Conservation (phyloP, 805 yeast genomes). For the Yarrowia bubula region DNA sequence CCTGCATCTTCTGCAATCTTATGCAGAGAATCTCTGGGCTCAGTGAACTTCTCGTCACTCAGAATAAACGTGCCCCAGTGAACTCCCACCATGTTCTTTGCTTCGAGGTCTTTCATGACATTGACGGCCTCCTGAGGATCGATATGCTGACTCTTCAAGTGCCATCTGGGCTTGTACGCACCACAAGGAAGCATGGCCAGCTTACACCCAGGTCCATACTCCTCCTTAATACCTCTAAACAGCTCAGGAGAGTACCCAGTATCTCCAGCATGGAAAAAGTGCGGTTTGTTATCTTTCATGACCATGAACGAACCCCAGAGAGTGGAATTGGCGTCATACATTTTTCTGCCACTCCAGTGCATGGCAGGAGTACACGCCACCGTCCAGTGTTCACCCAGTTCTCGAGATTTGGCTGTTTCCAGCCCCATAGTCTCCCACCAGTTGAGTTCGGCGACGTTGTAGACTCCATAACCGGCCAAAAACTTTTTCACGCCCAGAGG, state of each 20-base stretch:
- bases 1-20: conserved; percentile 47
- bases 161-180: conserved; percentile 94
- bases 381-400: conserved; percentile 55
- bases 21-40: conserved; percentile 66
- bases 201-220: conserved; percentile 56
- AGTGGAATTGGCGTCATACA: conserved; percentile 76
- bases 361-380: conserved; percentile 84
- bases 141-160: conserved; percentile 83
- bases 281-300: conserved; percentile 61
- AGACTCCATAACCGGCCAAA: conserved; percentile 57
- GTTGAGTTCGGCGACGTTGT: conserved; percentile 69
- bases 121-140: conserved; percentile 74
- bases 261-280: conserved; percentile 91
- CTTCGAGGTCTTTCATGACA: conserved; percentile 61
- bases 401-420: conserved; percentile 33
- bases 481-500: conserved; percentile 72
- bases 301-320: conserved; percentile 88
- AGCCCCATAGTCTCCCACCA: conserved; percentile 83
- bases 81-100: conserved; percentile 72
- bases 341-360: conserved; percentile 90
- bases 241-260: conserved; percentile 83
- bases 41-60: conserved; percentile 83
- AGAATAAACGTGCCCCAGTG: conserved; percentile 96
- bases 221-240: conserved; percentile 61
- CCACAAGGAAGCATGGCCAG: conserved; percentile 88